These are phyloP conservation scores for Glycyrrhiza uralensis DNA, from an alignment of 306 rosid genomes.

Conservation along the genomic window DNA sequence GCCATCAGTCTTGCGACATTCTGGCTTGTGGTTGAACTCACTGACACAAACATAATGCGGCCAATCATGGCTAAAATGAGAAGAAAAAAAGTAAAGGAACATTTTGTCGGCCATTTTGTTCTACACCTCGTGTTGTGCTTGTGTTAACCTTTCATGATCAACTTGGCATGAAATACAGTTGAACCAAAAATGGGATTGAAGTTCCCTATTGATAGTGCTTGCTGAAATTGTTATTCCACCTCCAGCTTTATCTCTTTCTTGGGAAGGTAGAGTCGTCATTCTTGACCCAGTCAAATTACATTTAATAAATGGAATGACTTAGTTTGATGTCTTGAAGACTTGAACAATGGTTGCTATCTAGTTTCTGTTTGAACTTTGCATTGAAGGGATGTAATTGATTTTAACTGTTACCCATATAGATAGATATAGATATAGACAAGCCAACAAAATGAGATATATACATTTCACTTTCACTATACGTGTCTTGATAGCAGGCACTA, in stretches of 20 bases:
- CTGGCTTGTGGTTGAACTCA: slow-evolving; percentile 32
- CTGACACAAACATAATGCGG: background rate
- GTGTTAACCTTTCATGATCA: background rate
- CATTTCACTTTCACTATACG: too few relatives aligned
- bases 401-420: background rate
- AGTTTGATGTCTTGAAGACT: background rate
- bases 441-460: background rate
- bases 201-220: background rate
- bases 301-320: background rate
- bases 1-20: too few relatives aligned
- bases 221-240: background rate
- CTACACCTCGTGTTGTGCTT: background rate
- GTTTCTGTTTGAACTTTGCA: background rate
- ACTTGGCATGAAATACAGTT: slow-evolving; percentile 3
- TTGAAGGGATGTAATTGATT: background rate
- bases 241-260: slow-evolving; percentile 16
- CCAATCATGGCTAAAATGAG: slow-evolving; percentile 20
- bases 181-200: slow-evolving; percentile 25
- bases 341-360: background rate
- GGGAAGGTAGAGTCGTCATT: background rate
- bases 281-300: slow-evolving; percentile 25
- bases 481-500: too few relatives aligned
- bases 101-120: slow-evolving; percentile 28
- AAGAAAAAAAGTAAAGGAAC: background rate
- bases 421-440: too few relatives aligned